Evolutionary conservation across 2,329 filamentous ascomycete species (phyloP).

Genomic region (Alternaria metachromatica): DNA sequence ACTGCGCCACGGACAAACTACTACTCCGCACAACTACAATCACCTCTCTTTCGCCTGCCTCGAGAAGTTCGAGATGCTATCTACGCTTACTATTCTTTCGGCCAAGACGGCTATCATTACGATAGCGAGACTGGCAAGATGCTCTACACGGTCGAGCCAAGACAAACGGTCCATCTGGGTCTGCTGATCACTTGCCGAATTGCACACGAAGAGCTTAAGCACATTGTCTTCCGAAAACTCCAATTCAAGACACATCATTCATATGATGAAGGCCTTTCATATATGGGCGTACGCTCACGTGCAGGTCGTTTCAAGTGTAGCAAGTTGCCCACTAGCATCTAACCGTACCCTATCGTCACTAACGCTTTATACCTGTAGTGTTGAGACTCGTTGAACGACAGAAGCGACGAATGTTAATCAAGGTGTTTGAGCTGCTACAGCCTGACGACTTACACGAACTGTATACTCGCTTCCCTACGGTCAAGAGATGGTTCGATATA

Average conservation of each 20-base stretch:
- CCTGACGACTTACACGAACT: neutral
- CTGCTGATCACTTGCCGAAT: neutral
- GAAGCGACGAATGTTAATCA: neutral
- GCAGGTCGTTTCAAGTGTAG: neutral
- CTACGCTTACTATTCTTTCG: accelerated
- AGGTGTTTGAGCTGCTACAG: neutral
- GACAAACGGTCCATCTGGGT: neutral
- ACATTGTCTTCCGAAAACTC: neutral
- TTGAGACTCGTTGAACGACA: neutral
- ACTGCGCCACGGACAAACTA: no score
- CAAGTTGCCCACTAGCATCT: no score
- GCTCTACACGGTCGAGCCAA: neutral
- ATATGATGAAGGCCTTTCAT: accelerated
- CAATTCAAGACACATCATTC: accelerated
- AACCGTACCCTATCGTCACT: no score
- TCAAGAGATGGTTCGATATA: neutral
- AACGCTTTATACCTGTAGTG: neutral
- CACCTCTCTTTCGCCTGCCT: neutral
- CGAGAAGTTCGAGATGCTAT: neutral
- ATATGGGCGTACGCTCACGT: accelerated
- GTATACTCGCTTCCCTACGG: neutral
- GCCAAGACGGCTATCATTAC: neutral
- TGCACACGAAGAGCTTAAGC: neutral
- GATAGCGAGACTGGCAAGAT: neutral
- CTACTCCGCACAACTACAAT: neutral